Percentiles rank a stretch among this genome's conserved stretches.
These are phyloP conservation scores for Penicillium frequentans DNA, from an alignment of 2,329 filamentous ascomycete genomes.

Conservation along the genomic window DNA sequence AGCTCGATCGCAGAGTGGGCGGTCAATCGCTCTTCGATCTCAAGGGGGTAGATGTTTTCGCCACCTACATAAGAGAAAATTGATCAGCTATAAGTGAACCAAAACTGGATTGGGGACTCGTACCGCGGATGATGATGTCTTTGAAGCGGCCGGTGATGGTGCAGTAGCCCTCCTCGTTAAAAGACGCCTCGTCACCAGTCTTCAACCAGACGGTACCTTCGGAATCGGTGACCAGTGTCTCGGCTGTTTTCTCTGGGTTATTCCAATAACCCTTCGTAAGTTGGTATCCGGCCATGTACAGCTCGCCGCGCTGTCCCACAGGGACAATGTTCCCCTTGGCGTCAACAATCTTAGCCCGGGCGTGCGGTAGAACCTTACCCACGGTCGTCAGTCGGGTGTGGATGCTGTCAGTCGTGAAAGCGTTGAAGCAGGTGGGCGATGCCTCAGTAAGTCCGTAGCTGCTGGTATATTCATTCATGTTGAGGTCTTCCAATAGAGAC, in stretches of 20 bases:
- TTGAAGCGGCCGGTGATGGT: slow-evolving; percentile 74
- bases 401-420: slow-evolving; percentile 71
- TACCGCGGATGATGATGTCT: slow-evolving; percentile 73
- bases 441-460: slow-evolving; percentile 75
- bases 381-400: slow-evolving; percentile 68
- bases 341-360: slow-evolving; percentile 75
- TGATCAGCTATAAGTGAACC: slow-evolving; percentile 5
- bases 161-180: slow-evolving; percentile 63
- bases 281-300: slow-evolving; percentile 77
- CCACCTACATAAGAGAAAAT: slow-evolving; percentile 49
- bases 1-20: slow-evolving; percentile 61
- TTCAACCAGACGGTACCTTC: slow-evolving; percentile 60
- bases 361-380: slow-evolving; percentile 73
- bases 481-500: slow-evolving; percentile 66
- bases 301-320: slow-evolving; percentile 67
- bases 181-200: slow-evolving; percentile 61
- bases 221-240: slow-evolving; percentile 68
- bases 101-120: background rate
- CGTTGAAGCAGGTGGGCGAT: slow-evolving; percentile 77
- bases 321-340: slow-evolving; percentile 63
- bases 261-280: slow-evolving; percentile 62
- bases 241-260: slow-evolving; percentile 72
- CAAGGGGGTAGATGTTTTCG: slow-evolving; percentile 72
- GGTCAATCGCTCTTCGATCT: slow-evolving; percentile 72
- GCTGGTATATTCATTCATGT: slow-evolving; percentile 72